Evolutionary conservation across 2,329 filamentous ascomycete genomes (phyloP).

Genomic region (Xylaria sp.): DNA sequence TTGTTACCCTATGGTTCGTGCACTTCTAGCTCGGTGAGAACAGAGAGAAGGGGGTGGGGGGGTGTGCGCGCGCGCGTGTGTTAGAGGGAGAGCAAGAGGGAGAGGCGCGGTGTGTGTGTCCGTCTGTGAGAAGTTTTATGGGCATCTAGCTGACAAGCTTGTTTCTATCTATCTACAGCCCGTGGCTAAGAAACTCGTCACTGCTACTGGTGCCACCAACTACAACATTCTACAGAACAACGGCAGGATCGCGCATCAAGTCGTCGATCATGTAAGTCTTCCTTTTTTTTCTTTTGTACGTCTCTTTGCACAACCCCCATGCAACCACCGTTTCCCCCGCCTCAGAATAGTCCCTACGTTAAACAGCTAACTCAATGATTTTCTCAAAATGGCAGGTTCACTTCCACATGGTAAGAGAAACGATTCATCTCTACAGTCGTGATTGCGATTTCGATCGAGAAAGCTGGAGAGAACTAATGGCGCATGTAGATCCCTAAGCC

Average conservation of each 20-base stretch:
- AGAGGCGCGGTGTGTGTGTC: neutral
- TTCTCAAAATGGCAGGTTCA: slow-evolving; percentile 71
- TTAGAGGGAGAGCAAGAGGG: neutral
- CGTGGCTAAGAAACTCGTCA: slow-evolving; percentile 86
- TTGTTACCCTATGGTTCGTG: neutral
- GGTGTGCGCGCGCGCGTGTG: neutral
- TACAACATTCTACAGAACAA: slow-evolving; percentile 99
- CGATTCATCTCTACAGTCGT: neutral
- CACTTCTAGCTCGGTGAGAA: neutral
- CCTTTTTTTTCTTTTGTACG: neutral
- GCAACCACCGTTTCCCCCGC: neutral
- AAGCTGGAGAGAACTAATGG: neutral
- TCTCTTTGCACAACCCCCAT: neutral
- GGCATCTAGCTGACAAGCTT: slow-evolving; percentile 11
- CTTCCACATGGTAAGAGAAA: slow-evolving; percentile 82
- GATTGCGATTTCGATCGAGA: neutral
- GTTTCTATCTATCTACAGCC: slow-evolving; percentile 59
- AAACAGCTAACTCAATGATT: slow-evolving; percentile 16
- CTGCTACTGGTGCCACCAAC: slow-evolving; percentile 78
- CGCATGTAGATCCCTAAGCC: slow-evolving; percentile 86
- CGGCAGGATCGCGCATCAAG: slow-evolving; percentile 88
- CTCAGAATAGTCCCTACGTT: neutral
- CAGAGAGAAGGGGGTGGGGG: neutral
- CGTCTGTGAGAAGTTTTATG: neutral
- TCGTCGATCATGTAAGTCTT: slow-evolving; percentile 84